These are phyloP conservation scores for Candida sanyaensis DNA, from an alignment of 1,139 yeast genomes.

Conservation along the genomic window DNA sequence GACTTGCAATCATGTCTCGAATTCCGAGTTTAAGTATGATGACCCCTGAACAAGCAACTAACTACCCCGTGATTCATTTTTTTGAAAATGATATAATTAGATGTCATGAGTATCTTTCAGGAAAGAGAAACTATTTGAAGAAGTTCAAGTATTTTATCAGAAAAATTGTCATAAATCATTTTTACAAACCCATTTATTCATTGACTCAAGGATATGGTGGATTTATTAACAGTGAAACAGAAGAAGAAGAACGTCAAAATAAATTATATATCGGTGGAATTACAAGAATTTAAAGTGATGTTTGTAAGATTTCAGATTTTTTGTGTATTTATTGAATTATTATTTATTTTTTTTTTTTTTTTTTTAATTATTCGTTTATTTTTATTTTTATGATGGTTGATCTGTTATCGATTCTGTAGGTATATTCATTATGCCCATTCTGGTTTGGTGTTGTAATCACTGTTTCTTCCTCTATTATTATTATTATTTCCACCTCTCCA, in stretches of 20 bases:
- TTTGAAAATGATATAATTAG: constrained; percentile 38
- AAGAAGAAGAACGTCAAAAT: constrained; percentile 24
- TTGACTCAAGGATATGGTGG: constrained; percentile 28
- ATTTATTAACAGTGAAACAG: constrained; percentile 23
- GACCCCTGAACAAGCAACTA: constrained; percentile 7
- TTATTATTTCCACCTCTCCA: constrained; percentile 10
- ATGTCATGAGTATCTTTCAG: constrained; percentile 23
- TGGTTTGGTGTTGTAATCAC: constrained; percentile 33
- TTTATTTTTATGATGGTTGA: neutral
- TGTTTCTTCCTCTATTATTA: constrained; percentile 13
- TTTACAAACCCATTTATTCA: constrained; percentile 31
- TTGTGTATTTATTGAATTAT: neutral
- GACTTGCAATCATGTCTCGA: constrained; percentile 25
- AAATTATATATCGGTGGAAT: constrained; percentile 32
- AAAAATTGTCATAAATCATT: constrained; percentile 24
- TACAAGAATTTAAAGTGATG: constrained; percentile 18
- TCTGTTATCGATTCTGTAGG: neutral
- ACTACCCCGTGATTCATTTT: constrained; percentile 32
- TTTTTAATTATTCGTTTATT: neutral
- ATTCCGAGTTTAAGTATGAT: constrained; percentile 23
- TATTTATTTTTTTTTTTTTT: no score
- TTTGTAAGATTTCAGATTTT: neutral
- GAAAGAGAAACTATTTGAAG: constrained; percentile 14
- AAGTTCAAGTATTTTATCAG: constrained; percentile 19
- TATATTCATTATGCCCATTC: constrained; percentile 36